Evolutionary conservation across 768 basidiomycete species (phyloP).

Genomic region (Leccinum sublutescens): DNA sequence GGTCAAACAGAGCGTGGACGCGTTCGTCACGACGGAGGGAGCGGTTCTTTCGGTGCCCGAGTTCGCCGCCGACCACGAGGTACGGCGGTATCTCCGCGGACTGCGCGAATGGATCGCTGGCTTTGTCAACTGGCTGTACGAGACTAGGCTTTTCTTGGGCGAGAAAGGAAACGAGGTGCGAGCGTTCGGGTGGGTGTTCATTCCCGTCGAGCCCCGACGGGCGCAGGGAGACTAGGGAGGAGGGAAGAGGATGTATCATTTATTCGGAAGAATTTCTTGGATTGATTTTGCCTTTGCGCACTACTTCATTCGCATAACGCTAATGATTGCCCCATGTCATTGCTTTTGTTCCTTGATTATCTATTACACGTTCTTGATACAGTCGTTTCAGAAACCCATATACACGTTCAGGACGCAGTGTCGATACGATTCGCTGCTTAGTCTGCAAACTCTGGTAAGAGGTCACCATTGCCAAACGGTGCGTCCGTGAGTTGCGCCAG

Average conservation of each 20-base stretch:
- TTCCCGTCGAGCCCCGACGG: conserved; percentile 27
- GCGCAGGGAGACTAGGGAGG: background rate
- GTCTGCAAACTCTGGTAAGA: no score
- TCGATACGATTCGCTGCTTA: background rate
- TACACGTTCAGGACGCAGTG: background rate
- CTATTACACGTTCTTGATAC: background rate
- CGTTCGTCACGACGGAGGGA: conserved; percentile 27
- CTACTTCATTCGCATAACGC: background rate
- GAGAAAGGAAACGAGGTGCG: conserved; percentile 55
- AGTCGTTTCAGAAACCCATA: background rate
- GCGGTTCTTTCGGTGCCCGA: conserved; percentile 17
- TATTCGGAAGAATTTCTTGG: background rate
- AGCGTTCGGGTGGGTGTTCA: conserved; percentile 62
- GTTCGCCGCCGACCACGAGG: conserved; percentile 23
- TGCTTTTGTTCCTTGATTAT: background rate
- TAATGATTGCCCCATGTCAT: background rate
- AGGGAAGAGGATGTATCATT: background rate
- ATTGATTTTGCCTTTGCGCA: background rate
- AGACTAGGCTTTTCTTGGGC: conserved; percentile 60
- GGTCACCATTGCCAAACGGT: no score
- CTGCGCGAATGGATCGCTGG: conserved; percentile 57
- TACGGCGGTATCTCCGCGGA: conserved; percentile 43
- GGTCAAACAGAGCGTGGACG: conserved; percentile 29
- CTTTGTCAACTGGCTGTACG: conserved; percentile 62
- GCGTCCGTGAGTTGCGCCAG: no score